Evolutionary conservation across 2,329 filamentous ascomycete genomes (phyloP).

Genomic region (Sporothrix pseudoabietina): DNA sequence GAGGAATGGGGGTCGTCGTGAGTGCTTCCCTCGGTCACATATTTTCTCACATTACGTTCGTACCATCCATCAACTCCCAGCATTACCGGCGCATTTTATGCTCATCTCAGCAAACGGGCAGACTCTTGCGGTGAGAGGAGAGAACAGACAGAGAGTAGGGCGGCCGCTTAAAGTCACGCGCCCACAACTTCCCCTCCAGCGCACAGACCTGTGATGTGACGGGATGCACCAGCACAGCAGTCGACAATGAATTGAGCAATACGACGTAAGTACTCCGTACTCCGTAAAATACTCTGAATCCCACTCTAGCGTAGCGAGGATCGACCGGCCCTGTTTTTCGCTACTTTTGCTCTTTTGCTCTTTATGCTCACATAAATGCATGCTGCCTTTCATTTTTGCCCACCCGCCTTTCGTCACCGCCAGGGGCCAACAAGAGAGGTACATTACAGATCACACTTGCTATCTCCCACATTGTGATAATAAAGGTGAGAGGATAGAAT

Average conservation of each 20-base stretch:
- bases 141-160: not conserved
- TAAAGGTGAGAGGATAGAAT: not conserved
- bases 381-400: not conserved
- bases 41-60: not conserved
- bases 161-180: not conserved
- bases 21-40: not conserved
- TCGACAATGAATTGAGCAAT: not conserved
- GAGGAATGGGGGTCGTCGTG: not conserved
- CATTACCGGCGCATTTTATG: not conserved
- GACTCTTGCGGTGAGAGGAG: not conserved
- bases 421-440: not conserved
- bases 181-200: not conserved
- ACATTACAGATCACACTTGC: not conserved
- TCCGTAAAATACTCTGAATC: not conserved
- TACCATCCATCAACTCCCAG: not conserved
- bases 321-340: not conserved
- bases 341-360: not conserved
- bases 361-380: not conserved
- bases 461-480: not conserved
- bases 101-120: not conserved
- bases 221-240: not conserved
- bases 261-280: too few species aligned
- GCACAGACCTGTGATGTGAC: slow-evolving; percentile 11
- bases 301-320: not conserved
- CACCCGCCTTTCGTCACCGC: not conserved